Evolutionary conservation across 2,329 filamentous ascomycete genomes (phyloP).

Genomic region (Xylaria sp.): DNA sequence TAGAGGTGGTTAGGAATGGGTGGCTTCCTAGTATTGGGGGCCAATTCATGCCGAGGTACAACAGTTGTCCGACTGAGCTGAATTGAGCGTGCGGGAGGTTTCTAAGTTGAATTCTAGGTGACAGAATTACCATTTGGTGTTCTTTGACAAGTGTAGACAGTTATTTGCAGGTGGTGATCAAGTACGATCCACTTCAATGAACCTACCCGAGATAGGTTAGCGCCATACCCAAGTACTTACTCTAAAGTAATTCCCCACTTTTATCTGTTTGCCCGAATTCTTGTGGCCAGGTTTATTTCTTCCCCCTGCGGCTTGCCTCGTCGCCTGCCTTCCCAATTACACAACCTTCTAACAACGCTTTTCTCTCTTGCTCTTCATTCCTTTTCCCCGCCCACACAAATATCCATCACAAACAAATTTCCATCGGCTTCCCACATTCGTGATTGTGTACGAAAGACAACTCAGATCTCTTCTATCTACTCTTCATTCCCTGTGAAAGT

Average conservation of each 20-base stretch:
- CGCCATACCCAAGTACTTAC: neutral
- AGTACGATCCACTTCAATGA: neutral
- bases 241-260: constrained; percentile 10
- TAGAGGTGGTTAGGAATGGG: neutral
- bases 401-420: constrained; percentile 27
- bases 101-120: too few relatives aligned
- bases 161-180: neutral
- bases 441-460: constrained; percentile 34
- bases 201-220: neutral
- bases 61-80: too few relatives aligned
- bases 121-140: too few relatives aligned
- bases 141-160: too few relatives aligned
- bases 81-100: too few relatives aligned
- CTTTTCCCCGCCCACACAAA: constrained; percentile 19
- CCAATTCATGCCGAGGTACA: neutral
- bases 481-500: constrained; percentile 22
- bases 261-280: constrained; percentile 6
- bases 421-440: constrained; percentile 21
- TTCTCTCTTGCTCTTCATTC: neutral
- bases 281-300: constrained; percentile 33
- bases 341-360: neutral
- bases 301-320: constrained; percentile 19
- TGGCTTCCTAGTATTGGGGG: neutral
- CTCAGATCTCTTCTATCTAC: neutral
- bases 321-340: neutral